Evolutionary conservation across 1,284 basidiomycete species (phyloP).

Genomic region (Ustilago xerochloae): DNA sequence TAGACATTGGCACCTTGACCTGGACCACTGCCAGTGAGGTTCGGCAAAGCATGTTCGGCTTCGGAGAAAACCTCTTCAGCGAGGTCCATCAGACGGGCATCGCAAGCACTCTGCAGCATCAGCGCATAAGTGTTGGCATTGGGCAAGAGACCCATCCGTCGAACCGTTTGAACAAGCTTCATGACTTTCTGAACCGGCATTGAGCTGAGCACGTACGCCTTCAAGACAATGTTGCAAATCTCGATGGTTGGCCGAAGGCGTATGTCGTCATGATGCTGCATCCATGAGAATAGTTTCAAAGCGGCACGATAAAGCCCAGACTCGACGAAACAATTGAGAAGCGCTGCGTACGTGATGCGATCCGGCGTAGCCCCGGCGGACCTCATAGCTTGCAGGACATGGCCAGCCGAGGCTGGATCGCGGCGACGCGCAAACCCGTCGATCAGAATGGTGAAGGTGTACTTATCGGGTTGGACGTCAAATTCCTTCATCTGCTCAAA

Average conservation of each 20-base stretch:
- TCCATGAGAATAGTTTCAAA: constrained; percentile 78
- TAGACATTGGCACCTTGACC: constrained; percentile 70
- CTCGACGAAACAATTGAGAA: constrained; percentile 87
- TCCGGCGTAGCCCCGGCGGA: constrained; percentile 27
- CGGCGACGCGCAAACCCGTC: constrained; percentile 76
- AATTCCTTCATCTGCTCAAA: constrained; percentile 76
- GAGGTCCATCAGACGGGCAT: constrained; percentile 76
- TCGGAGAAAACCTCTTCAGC: constrained; percentile 76
- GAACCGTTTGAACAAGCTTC: constrained; percentile 75
- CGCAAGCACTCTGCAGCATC: constrained; percentile 85
- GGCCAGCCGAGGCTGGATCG: constrained; percentile 78
- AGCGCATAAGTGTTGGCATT: constrained; percentile 79
- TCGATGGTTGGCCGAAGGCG: constrained; percentile 48
- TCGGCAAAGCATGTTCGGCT: constrained; percentile 42
- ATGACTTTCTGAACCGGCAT: constrained; percentile 79
- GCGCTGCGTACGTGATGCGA: constrained; percentile 71
- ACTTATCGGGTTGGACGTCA: constrained; percentile 72
- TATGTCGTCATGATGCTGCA: constrained; percentile 66
- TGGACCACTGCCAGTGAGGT: constrained; percentile 4
- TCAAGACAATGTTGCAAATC: constrained; percentile 76
- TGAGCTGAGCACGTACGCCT: constrained; percentile 84
- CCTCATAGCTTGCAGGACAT: constrained; percentile 75
- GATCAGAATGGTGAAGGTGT: constrained; percentile 76
- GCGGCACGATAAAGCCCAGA: constrained; percentile 82
- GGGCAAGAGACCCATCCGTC: constrained; percentile 73